Evolutionary conservation across 345 rosid genomes (phyloP).

Genomic region (Lumnitzera littorea): DNA sequence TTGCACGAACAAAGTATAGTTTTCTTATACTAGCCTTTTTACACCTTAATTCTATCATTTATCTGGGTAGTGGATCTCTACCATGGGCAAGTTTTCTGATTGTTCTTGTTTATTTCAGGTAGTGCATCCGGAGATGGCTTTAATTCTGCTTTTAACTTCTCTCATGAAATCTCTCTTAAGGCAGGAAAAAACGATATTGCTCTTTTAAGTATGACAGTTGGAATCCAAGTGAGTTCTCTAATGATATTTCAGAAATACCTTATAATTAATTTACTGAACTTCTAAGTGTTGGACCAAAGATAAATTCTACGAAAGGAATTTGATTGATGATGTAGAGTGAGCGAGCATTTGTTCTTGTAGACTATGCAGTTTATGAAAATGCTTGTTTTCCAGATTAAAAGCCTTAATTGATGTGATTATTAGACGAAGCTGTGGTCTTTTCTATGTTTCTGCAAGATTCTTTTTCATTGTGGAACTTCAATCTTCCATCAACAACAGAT

Average conservation of each 20-base stretch:
- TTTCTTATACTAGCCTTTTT: background rate
- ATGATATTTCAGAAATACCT: background rate
- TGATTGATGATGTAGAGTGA: no score
- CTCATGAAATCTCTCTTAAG: conserved; percentile 52
- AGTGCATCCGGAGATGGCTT: conserved; percentile 74
- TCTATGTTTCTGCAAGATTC: no score
- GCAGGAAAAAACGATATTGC: conserved; percentile 74
- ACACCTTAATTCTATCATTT: no score
- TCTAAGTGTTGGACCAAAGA: no score
- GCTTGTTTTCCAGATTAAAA: background rate
- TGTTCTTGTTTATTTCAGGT: conserved; percentile 29
- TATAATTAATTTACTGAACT: no score
- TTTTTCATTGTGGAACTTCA: no score
- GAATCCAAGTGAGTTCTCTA: conserved; percentile 55
- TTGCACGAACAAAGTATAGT: no score
- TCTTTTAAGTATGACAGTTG: conserved; percentile 81
- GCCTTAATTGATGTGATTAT: background rate
- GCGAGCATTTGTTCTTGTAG: no score
- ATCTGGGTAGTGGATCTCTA: no score
- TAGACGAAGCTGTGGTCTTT: background rate
- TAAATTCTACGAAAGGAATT: no score
- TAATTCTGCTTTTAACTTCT: conserved; percentile 48
- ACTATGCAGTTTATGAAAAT: background rate
- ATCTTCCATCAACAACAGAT: no score
- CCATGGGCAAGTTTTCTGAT: background rate